Evolutionary conservation across 2,329 filamentous ascomycete genomes (phyloP).

Genomic region (Aspergillus ruber): DNA sequence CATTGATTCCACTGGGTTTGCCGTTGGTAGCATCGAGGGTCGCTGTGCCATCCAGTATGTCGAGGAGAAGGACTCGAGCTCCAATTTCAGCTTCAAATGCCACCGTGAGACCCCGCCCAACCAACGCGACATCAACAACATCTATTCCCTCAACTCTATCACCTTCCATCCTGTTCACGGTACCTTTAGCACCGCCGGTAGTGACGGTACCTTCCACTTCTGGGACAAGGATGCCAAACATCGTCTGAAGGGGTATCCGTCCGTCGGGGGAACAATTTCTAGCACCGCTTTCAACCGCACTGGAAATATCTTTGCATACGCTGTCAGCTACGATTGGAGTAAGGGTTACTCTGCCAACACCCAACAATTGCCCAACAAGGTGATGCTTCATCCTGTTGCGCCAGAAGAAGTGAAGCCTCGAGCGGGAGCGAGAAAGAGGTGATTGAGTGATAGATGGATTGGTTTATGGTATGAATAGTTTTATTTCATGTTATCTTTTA

Average conservation of each 20-base stretch:
- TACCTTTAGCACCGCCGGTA: slow-evolving; percentile 95
- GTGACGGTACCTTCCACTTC: slow-evolving; percentile 78
- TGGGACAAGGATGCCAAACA: slow-evolving; percentile 87
- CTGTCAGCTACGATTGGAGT: slow-evolving; percentile 95
- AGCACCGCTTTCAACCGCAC: slow-evolving; percentile 84
- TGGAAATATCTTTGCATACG: slow-evolving; percentile 80
- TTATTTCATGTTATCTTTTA: background rate
- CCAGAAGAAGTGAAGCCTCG: slow-evolving; percentile 58
- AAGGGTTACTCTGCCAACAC: slow-evolving; percentile 89
- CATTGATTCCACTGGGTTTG: slow-evolving; percentile 82
- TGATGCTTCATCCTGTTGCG: slow-evolving; percentile 73
- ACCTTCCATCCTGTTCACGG: slow-evolving; percentile 95
- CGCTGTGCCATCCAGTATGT: slow-evolving; percentile 98
- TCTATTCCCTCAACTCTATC: slow-evolving; percentile 94
- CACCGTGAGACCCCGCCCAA: slow-evolving; percentile 71
- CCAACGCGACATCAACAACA: slow-evolving; percentile 67
- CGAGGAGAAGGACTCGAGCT: slow-evolving; percentile 84
- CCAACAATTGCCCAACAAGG: slow-evolving; percentile 63
- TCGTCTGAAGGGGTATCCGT: slow-evolving; percentile 79
- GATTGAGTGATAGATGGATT: slow-evolving; percentile 8
- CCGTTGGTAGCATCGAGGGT: slow-evolving; percentile 92
- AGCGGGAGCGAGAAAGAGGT: slow-evolving; percentile 40
- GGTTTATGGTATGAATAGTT: background rate
- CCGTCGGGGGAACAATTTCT: slow-evolving; percentile 78
- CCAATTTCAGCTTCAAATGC: slow-evolving; percentile 99